Evolutionary conservation across 768 basidiomycete species (phyloP).

Genomic region (Phylloporus arenicola): DNA sequence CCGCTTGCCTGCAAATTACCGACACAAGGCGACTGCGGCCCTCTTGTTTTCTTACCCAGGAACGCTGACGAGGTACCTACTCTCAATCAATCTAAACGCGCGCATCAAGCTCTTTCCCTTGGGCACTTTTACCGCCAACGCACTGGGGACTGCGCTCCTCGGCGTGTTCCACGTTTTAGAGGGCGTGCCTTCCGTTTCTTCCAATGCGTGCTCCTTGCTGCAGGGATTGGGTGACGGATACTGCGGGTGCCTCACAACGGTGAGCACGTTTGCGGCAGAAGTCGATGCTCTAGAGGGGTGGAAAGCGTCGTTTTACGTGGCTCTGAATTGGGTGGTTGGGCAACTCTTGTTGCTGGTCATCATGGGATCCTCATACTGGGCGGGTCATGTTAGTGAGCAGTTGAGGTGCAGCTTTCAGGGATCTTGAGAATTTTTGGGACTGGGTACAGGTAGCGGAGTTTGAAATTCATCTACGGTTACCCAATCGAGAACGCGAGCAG

Average conservation of each 20-base stretch:
- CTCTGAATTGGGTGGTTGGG: constrained; percentile 61
- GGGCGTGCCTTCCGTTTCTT: constrained; percentile 38
- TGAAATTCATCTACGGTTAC: constrained; percentile 21
- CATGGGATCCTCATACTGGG: constrained; percentile 62
- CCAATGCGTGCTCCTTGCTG: constrained; percentile 61
- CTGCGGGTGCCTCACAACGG: constrained; percentile 91
- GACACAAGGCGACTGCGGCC: constrained; percentile 79
- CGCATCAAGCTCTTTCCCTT: constrained; percentile 58
- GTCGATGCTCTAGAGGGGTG: constrained; percentile 49
- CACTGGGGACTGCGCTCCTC: constrained; percentile 76
- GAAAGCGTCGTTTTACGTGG: constrained; percentile 64
- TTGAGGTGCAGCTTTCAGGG: constrained; percentile 44
- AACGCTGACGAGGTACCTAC: constrained; percentile 73
- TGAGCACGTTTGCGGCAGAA: constrained; percentile 91
- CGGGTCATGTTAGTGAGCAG: constrained; percentile 40
- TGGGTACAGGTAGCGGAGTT: constrained; percentile 23
- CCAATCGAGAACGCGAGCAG: constrained; percentile 20
- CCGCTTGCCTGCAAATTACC: constrained; percentile 58
- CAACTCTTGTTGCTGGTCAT: constrained; percentile 70
- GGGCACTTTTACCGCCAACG: constrained; percentile 76
- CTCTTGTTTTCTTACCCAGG: constrained; percentile 89
- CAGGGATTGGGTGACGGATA: constrained; percentile 88
- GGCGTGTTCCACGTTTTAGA: constrained; percentile 70
- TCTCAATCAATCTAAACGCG: constrained; percentile 70
- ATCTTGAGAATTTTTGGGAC: too few relatives aligned